Percentiles rank a stretch among this genome's conserved stretches.
These are phyloP conservation scores for Thelonectria olida DNA, from an alignment of 2,329 filamentous ascomycete genomes.

Conservation along the genomic window DNA sequence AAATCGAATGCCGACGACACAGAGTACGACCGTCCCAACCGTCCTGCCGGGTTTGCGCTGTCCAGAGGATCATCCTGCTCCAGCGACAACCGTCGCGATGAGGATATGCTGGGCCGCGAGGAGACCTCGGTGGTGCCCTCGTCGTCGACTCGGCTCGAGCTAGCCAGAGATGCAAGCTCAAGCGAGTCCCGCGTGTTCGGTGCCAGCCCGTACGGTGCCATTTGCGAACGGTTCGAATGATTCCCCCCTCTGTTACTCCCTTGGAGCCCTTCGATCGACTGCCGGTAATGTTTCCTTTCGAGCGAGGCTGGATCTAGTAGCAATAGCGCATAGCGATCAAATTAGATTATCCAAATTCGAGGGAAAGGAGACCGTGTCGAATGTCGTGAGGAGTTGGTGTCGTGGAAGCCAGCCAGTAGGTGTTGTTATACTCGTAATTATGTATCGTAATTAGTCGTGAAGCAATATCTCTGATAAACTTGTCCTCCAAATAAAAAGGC, in stretches of 20 bases:
- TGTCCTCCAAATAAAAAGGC: constrained; percentile 27
- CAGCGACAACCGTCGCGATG: constrained; percentile 90
- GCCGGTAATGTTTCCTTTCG: constrained; percentile 26
- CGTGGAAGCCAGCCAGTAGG: constrained; percentile 3
- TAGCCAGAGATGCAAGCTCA: constrained; percentile 94
- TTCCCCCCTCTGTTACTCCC: constrained; percentile 14
- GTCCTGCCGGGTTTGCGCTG: constrained; percentile 61
- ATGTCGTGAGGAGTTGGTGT: constrained; percentile 3
- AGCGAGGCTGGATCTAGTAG: constrained; percentile 29
- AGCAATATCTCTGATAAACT: constrained; percentile 15
- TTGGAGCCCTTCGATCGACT: constrained; percentile 16
- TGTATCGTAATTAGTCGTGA: constrained; percentile 27
- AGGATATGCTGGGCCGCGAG: constrained; percentile 87
- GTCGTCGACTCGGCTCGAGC: constrained; percentile 69
- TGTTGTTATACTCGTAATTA: constrained; percentile 13
- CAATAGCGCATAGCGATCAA: constrained; percentile 39
- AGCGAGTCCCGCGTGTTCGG: constrained; percentile 83
- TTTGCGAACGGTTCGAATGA: constrained; percentile 43
- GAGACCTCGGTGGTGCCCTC: constrained; percentile 70
- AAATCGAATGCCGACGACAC: constrained; percentile 96
- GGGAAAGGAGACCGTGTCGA: constrained; percentile 16
- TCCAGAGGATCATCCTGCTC: constrained; percentile 80
- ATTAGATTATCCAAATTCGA: constrained; percentile 7
- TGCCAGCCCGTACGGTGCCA: constrained; percentile 54
- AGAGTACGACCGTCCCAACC: constrained; percentile 77